A percentile compares a stretch with the other conserved stretches of the same genome.
phyloP scores from a whole-genome alignment of 352 stramenopile genomes.

The Phytophthora constricta region DNA sequence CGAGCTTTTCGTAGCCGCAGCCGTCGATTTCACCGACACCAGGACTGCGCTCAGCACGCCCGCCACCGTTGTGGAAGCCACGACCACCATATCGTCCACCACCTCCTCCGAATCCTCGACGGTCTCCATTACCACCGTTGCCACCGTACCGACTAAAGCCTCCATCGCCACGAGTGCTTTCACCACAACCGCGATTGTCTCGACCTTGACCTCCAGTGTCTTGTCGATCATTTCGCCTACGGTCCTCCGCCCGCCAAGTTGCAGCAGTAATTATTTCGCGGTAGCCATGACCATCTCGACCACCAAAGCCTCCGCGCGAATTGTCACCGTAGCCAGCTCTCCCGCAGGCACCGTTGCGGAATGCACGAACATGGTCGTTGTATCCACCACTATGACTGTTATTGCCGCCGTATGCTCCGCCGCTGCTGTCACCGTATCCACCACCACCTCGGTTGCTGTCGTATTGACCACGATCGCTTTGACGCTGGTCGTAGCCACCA shows the following conservation, averaged over 20 bases:
- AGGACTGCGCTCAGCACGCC: neutral
- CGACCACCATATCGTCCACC: conserved; percentile 6
- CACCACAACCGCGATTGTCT: neutral
- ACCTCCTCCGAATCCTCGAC: neutral
- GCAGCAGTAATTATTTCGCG: too few species aligned
- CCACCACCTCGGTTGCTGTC: too few species aligned
- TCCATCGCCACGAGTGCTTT: neutral
- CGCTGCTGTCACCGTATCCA: conserved; percentile 27
- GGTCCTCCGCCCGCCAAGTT: too few species aligned
- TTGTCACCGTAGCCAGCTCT: conserved; percentile 27
- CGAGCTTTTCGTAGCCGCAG: conserved; percentile 58
- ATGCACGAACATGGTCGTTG: conserved; percentile 21
- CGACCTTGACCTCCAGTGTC: neutral
- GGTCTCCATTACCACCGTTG: neutral
- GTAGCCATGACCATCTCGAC: conserved; percentile 7
- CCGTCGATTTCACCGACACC: conserved; percentile 25
- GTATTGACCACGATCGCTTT: conserved; percentile 27
- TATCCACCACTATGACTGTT: conserved; percentile 21
- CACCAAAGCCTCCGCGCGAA: conserved; percentile 8
- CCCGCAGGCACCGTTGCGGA: neutral
- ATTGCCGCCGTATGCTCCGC: neutral
- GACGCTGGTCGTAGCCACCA: conserved; percentile 24
- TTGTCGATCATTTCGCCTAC: neutral
- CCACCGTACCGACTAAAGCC: neutral
- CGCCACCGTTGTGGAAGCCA: neutral